A percentile compares a stretch with the other conserved stretches of the same genome.
phyloP scores from a whole-genome alignment of 345 rosid species.

The Psidium guajava region DNA sequence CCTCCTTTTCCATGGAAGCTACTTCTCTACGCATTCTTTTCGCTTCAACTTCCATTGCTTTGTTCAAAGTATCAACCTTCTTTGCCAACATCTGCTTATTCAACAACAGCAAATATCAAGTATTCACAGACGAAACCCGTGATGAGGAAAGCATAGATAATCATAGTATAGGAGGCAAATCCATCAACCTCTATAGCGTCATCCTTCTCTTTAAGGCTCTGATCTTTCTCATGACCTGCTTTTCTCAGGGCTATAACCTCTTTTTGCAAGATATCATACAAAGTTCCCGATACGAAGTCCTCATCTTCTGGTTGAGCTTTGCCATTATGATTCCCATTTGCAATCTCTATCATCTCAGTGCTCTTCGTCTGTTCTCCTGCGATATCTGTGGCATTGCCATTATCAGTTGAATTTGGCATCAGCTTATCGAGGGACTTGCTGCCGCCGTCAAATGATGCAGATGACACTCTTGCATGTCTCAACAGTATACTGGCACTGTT shows the following conservation, averaged over 20 bases:
- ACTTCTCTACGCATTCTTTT: constrained; percentile 35
- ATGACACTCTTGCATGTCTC: constrained; percentile 14
- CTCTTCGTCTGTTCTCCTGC: background rate
- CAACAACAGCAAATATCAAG: background rate
- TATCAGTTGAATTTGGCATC: constrained; percentile 6
- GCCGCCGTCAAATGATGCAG: constrained; percentile 26
- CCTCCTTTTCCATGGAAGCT: constrained; percentile 33
- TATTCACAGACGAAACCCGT: background rate
- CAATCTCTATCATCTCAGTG: constrained; percentile 2
- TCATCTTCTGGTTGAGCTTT: constrained; percentile 12
- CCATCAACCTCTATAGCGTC: constrained; percentile 26
- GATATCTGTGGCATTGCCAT: background rate
- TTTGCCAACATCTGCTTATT: constrained; percentile 27
- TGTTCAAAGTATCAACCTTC: constrained; percentile 32
- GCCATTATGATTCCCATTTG: constrained; percentile 8
- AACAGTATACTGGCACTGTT: constrained; percentile 16
- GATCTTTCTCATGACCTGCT: constrained; percentile 30
- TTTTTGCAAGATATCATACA: constrained; percentile 35
- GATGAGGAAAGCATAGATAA: background rate
- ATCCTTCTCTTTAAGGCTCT: constrained; percentile 31
- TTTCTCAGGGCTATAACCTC: constrained; percentile 27
- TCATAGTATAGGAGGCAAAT: background rate
- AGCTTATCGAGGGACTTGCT: constrained; percentile 14
- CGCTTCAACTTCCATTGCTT: constrained; percentile 36
- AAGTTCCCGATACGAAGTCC: constrained; percentile 22